Evolutionary conservation across 805 yeast genomes (phyloP).

Genomic region (Saturnispora serradocipensis): DNA sequence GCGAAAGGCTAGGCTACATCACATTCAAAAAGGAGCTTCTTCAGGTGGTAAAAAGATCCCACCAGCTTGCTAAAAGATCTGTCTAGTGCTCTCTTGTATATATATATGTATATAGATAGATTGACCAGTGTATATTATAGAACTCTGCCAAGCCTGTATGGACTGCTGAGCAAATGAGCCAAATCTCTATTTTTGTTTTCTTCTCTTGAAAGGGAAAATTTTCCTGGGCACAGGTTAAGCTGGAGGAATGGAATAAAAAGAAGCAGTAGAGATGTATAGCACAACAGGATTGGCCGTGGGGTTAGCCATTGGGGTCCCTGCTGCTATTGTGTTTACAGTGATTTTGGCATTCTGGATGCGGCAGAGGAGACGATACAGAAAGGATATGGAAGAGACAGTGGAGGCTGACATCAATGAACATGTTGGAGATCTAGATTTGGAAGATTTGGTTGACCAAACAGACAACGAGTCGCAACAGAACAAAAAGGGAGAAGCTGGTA

Average conservation of each 20-base stretch:
- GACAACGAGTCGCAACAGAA: conserved; percentile 1
- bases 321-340: conserved; percentile 30
- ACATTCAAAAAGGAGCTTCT: conserved; percentile 23
- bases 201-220: not conserved
- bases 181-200: not conserved
- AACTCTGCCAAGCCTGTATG: not conserved
- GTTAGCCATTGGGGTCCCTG: conserved; percentile 45
- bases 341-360: conserved; percentile 31
- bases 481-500: not conserved
- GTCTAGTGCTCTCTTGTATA: not conserved
- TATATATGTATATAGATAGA: not conserved
- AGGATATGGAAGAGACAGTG: conserved; percentile 30
- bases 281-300: conserved; percentile 36
- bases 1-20: conserved; percentile 37
- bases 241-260: not conserved
- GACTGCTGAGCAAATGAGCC: not conserved
- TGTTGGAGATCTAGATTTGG: conserved; percentile 31
- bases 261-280: not conserved
- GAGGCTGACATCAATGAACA: conserved; percentile 28
- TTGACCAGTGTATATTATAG: not conserved
- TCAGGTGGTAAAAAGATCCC: conserved; percentile 17
- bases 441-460: conserved; percentile 17
- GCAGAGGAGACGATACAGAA: conserved; percentile 29
- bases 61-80: not conserved
- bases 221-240: not conserved